phyloP scores from a whole-genome alignment of 768 basidiomycete species.

The Dentipellis sp. region DNA sequence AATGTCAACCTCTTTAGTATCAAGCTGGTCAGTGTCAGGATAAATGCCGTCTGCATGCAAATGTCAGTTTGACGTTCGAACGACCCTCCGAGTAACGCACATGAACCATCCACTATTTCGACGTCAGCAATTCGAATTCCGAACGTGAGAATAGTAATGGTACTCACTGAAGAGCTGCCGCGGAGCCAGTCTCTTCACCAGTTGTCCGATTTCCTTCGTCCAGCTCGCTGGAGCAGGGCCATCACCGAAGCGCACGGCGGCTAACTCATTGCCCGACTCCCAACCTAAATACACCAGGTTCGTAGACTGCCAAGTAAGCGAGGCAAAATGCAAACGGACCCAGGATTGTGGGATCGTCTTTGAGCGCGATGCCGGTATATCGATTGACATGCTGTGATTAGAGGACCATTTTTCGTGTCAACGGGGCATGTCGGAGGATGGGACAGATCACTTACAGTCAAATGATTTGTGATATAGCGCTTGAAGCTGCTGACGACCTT shows the following conservation, averaged over 20 bases:
- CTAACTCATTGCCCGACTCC: slow-evolving; percentile 22
- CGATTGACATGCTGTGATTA: slow-evolving; percentile 17
- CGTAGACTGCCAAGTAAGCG: too few relatives aligned
- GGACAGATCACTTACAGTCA: background rate
- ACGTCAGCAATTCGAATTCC: background rate
- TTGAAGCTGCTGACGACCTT: slow-evolving; percentile 12
- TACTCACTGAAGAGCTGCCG: slow-evolving; percentile 16
- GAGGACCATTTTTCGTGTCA: background rate
- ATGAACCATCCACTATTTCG: background rate
- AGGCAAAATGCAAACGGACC: background rate
- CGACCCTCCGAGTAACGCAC: background rate
- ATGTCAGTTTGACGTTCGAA: too few relatives aligned
- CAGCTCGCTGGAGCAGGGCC: slow-evolving; percentile 19
- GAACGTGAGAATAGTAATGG: background rate
- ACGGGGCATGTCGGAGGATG: background rate
- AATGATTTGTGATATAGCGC: background rate
- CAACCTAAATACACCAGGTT: slow-evolving; percentile 3
- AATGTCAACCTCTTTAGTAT: background rate
- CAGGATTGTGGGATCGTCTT: slow-evolving; percentile 22
- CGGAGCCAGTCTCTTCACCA: slow-evolving; percentile 21
- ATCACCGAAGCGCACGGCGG: slow-evolving; percentile 7
- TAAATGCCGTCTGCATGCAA: background rate
- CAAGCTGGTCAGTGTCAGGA: background rate
- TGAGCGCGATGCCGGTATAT: slow-evolving; percentile 19
- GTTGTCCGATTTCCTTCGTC: slow-evolving; percentile 15